phyloP scores from a whole-genome alignment of 805 yeast species.

The Candida tibetensis region DNA sequence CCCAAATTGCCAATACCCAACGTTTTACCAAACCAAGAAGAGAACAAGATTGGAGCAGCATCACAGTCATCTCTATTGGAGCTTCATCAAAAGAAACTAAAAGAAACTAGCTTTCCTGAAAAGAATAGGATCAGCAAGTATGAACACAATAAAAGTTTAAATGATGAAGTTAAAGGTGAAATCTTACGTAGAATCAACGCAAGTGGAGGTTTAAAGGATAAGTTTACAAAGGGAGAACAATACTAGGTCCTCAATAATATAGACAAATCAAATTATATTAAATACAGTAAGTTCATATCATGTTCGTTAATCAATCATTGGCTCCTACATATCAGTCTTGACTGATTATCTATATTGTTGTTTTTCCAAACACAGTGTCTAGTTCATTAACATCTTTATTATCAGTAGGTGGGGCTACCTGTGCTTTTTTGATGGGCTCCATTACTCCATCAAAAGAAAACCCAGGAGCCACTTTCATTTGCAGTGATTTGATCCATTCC shows the following conservation, averaged over 20 bases:
- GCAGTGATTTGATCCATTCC: conserved; percentile 32
- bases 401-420: not conserved
- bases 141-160: conserved; percentile 8
- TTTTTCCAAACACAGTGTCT: conserved; percentile 27
- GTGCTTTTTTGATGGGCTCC: conserved; percentile 21
- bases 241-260: not conserved
- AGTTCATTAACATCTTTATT: conserved; percentile 20
- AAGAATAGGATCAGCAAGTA: conserved; percentile 7
- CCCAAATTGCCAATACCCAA: conserved; percentile 1
- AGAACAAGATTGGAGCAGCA: conserved; percentile 2
- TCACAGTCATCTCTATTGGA: no score
- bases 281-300: no score
- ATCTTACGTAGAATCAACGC: conserved; percentile 7
- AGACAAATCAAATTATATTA: not conserved
- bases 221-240: conserved; percentile 7
- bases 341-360: conserved; percentile 13
- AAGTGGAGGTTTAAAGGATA: conserved; percentile 8
- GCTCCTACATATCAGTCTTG: no score
- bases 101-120: not conserved
- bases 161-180: conserved; percentile 12
- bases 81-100: conserved; percentile 4
- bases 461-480: conserved; percentile 40
- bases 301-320: no score
- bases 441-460: conserved; percentile 30
- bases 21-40: not conserved